A percentile compares a stretch with the other conserved stretches of the same genome.
Evolutionary conservation across 2,329 filamentous ascomycete species (phyloP).

Genomic region (Microdochium trichocladiopsis): DNA sequence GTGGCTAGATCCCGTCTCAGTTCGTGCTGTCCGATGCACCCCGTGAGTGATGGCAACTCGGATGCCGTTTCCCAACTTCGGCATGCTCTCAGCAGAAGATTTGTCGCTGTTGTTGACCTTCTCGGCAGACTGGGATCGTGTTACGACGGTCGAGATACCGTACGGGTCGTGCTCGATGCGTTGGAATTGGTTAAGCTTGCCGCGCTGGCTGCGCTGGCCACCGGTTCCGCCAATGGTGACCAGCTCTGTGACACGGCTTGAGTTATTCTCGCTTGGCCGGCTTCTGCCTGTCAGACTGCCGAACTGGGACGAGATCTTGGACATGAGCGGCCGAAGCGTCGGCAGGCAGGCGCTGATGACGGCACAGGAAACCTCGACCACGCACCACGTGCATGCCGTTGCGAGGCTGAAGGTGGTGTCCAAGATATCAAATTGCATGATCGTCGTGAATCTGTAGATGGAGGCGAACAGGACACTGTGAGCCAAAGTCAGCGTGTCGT

Average conservation of each 20-base stretch:
- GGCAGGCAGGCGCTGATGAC: conserved; percentile 34
- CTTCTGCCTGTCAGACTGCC: not conserved
- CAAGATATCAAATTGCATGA: conserved; percentile 17
- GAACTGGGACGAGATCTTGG: not conserved
- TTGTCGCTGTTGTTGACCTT: not conserved
- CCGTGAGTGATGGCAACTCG: not conserved
- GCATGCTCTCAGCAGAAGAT: not conserved
- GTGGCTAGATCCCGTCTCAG: not conserved
- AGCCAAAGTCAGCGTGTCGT: not conserved
- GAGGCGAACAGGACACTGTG: conserved; percentile 19
- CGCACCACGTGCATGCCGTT: conserved; percentile 15
- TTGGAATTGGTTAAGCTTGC: not conserved
- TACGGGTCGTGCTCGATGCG: not conserved
- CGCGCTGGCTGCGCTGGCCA: not conserved
- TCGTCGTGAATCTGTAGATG: conserved; percentile 19
- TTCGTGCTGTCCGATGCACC: not conserved
- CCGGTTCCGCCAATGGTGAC: conserved; percentile 1
- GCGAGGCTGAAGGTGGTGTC: conserved; percentile 12
- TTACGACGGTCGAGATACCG: not conserved
- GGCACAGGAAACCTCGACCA: conserved; percentile 23
- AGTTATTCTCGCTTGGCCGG: not conserved
- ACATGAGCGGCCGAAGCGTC: conserved; percentile 26
- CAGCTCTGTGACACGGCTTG: not conserved
- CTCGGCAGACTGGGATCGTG: not conserved
- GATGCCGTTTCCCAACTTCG: not conserved